Evolutionary conservation across 2,329 filamentous ascomycete genomes (phyloP).

Genomic region (Bipolaris sorokiniana): DNA sequence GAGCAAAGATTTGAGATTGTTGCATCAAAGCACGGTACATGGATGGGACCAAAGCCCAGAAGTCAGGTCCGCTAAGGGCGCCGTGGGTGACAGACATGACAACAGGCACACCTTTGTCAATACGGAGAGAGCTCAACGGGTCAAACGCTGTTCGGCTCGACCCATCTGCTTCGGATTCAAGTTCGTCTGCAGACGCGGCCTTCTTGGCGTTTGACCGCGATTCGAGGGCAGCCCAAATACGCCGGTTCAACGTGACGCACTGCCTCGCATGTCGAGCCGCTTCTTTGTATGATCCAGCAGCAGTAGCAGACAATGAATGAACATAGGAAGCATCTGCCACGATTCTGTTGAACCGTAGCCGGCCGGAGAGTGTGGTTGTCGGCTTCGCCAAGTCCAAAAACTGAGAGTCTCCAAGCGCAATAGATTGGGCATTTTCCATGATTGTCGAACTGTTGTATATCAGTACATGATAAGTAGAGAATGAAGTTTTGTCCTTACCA

Average conservation of each 20-base stretch:
- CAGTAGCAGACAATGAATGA: constrained; percentile 69
- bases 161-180: constrained; percentile 25
- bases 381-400: constrained; percentile 42
- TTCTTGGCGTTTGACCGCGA: constrained; percentile 43
- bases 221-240: constrained; percentile 60
- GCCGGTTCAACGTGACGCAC: constrained; percentile 57
- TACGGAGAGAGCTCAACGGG: constrained; percentile 37
- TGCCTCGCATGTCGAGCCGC: constrained; percentile 58
- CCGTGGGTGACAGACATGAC: constrained; percentile 54
- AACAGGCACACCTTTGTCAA: constrained; percentile 37
- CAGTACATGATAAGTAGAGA: constrained; percentile 10
- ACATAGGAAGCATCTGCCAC: constrained; percentile 67
- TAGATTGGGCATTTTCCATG: constrained; percentile 36
- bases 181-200: constrained; percentile 13
- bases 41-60: constrained; percentile 79
- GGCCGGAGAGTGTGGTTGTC: constrained; percentile 41
- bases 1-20: constrained; percentile 77
- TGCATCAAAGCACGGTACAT: constrained; percentile 75
- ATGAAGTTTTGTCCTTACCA: constrained; percentile 47
- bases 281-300: constrained; percentile 55
- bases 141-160: constrained; percentile 30
- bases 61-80: constrained; percentile 65
- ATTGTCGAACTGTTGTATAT: constrained; percentile 33
- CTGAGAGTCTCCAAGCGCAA: constrained; percentile 36
- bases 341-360: constrained; percentile 56